Conservation (phyloP, 108 stramenopile genomes). For the Nitzschia putrida region DNA sequence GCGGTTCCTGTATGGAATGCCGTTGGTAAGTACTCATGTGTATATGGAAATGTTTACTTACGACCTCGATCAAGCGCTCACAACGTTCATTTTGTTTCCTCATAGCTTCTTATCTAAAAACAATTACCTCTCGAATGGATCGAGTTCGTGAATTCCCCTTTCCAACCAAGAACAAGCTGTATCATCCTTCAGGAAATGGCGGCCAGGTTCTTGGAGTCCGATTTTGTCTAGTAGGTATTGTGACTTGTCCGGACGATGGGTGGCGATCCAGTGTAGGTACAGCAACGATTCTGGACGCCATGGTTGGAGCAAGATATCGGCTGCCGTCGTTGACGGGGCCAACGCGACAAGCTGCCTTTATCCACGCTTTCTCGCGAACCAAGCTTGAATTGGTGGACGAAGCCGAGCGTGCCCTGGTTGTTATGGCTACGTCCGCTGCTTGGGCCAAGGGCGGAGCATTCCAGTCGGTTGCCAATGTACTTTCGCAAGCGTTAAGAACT, state of each 20-base stretch:
- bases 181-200: conserved; percentile 45
- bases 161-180: conserved; percentile 65
- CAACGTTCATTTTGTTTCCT: background rate
- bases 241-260: conserved; percentile 66
- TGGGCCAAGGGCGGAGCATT: conserved; percentile 62
- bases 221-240: conserved; percentile 75
- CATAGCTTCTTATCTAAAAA: conserved; percentile 60
- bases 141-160: conserved; percentile 58
- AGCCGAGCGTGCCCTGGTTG: conserved; percentile 42
- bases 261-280: conserved; percentile 26
- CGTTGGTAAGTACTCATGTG: conserved; percentile 37
- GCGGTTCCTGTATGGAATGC: conserved; percentile 66
- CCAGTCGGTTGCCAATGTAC: conserved; percentile 39
- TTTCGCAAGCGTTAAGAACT: conserved; percentile 20
- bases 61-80: background rate
- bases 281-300: conserved; percentile 47
- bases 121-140: conserved; percentile 48
- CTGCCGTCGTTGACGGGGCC: conserved; percentile 51
- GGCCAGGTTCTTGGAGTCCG: conserved; percentile 51
- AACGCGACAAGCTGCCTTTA: conserved; percentile 55
- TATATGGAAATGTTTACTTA: background rate
- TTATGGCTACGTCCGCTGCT: conserved; percentile 52
- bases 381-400: conserved; percentile 37
- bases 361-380: conserved; percentile 42
- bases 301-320: conserved; percentile 55